Evolutionary conservation across 2,329 filamentous ascomycete genomes (phyloP), one percentile per base, ranked within the genome.

Genomic region (Corniculantispora saksenae): DNA sequence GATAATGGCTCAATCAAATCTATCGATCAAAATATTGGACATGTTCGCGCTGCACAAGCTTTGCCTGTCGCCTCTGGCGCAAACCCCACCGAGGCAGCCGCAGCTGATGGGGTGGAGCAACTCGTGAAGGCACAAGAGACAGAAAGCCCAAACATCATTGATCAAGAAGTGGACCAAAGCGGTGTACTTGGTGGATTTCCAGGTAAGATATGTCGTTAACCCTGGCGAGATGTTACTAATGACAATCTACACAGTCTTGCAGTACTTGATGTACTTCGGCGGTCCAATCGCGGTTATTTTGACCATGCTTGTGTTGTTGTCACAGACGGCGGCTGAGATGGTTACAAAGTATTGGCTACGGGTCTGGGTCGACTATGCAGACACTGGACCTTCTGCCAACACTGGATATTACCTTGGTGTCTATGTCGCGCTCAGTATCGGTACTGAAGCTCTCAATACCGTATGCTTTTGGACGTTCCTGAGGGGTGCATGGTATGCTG

Each of bases 401-500:
- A 74, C 82, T 40, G 76, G 73, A 27, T 86, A 81, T 69, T 87
- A 87, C 67, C 75, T 87, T 58, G 79, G 79, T 1, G 78, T 87
- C 12, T 88, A 85, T 65, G 79, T 81, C 0, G 77, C 72, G 1
- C 74, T 84, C 55, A 81, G 80, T 1, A 67, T 84, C 10, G 85
- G 79, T 53, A 75, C 79, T 7, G 58, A 80, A 0, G 75, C 81
- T 29, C 80, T 77, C 45, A 80, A 77, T 2, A 54, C 79, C n/a
- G 76, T 76, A 56, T 79, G 81, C 57, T 83, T 54, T 73, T 81
- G 29, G 35, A 29, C 47, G 1, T 86, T 84, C 69, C 83, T 84
- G 70, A 81, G 81, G 67, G 85, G 85, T 19, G 81, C 81, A 10
- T 87, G 85, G 85, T 75, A 77, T 17, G 85, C 85, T 1, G 85